Evolutionary conservation across 352 stramenopile genomes (phyloP), one percentile per base, ranked within the genome.

Genomic region (Globisporangium yorkense): DNA sequence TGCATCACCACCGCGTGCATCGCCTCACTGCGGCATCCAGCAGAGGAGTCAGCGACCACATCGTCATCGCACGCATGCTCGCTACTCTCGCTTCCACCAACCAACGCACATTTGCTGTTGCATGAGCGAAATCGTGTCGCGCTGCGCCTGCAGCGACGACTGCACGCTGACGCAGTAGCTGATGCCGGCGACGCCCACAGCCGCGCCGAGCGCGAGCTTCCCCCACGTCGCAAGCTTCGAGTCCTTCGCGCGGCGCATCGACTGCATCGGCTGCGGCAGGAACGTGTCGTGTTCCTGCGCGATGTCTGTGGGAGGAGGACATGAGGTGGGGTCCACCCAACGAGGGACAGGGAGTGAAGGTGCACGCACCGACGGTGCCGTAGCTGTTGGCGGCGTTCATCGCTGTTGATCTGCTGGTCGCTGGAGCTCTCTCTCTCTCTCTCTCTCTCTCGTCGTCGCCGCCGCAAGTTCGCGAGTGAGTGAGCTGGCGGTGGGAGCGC

Each of bases 21-120:
- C 37, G 71, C 63, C 24, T 86, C 67, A 41, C 72, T 84, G 50
- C 27, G 39, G 21, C 21, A 24, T 24, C 21, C 21, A 24, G 21
- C 21, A 24, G 21, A 24, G 21, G 21, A 24, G 21, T 24, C 21
- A 24, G 21, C 21, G 21, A 24, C 21, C 21, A 24, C 21, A 24
- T 24, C 21, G 21, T 24, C 21, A 24, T 24, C 21, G 21, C 21
- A 24, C 21, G 21, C 9, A 0, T 40, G 9, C 8, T 8, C 6
- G 7, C 6, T 15, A 10, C 7, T 40, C 35, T 44, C 16, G 15
- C 13, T 20, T 7, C 39, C 6, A 44, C 16, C 21, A 24, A 13
- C 5, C 3, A 2, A 57, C 72, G 62, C 57, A 82, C 77, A 87
- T 39, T 59, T 82, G 74, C 61, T 77, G 55, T 46, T 83, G 76